Conservation (phyloP, 306 rosid genomes). For the Hippophae tibetana region DNA sequence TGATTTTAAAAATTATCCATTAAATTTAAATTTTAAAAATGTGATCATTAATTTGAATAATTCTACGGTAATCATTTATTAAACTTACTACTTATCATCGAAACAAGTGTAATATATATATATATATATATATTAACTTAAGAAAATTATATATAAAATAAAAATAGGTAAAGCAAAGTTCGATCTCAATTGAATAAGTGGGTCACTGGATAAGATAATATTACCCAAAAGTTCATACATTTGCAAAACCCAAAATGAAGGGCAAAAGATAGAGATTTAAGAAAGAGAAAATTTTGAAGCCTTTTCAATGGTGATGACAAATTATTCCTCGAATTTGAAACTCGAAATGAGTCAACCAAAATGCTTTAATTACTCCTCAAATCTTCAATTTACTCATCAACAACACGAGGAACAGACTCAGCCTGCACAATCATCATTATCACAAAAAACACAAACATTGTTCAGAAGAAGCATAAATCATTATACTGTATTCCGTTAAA, state of each 20-base stretch:
- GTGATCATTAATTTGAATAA: too few species aligned
- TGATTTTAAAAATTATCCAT: too few species aligned
- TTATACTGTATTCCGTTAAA: too few species aligned
- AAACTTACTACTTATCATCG: too few species aligned
- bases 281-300: neutral
- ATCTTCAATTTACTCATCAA: constrained; percentile 36
- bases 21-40: too few species aligned
- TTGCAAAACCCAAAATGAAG: constrained; percentile 16
- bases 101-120: too few species aligned
- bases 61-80: too few species aligned
- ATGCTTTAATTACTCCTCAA: constrained; percentile 23
- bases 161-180: too few species aligned
- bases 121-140: too few species aligned
- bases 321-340: constrained; percentile 28
- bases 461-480: too few species aligned
- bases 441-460: neutral
- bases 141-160: too few species aligned
- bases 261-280: constrained; percentile 13
- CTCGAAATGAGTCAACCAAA: constrained; percentile 27
- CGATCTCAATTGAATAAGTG: neutral
- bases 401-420: constrained; percentile 69
- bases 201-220: constrained; percentile 5
- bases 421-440: constrained; percentile 30
- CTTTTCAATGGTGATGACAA: constrained; percentile 21
- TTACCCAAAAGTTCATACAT: constrained; percentile 27